Percentiles rank a stretch among this genome's conserved stretches.
Evolutionary conservation across 768 basidiomycete genomes (phyloP).

Genomic region (Xerocomellus amylosporus): DNA sequence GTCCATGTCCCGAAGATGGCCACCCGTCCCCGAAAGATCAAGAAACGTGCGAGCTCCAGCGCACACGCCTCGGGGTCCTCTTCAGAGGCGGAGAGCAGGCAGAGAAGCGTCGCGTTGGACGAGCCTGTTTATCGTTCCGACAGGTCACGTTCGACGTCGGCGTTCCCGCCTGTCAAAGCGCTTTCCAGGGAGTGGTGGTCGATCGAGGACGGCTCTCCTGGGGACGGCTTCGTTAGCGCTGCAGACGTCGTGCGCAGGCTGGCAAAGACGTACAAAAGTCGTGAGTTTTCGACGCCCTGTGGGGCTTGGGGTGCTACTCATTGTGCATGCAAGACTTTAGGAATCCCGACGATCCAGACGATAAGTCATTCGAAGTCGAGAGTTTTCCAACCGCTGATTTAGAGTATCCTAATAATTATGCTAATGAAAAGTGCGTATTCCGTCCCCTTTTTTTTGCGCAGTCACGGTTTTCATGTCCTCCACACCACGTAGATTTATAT

Average conservation of each 20-base stretch:
- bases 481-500: slow-evolving; percentile 53
- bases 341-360: slow-evolving; percentile 60
- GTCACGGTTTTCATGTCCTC: background rate
- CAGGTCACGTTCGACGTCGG: slow-evolving; percentile 65
- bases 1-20: background rate
- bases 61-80: slow-evolving; percentile 34
- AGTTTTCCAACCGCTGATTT: slow-evolving; percentile 66
- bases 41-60: slow-evolving; percentile 22
- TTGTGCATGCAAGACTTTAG: slow-evolving; percentile 53
- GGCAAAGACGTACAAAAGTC: slow-evolving; percentile 65
- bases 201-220: slow-evolving; percentile 51
- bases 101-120: slow-evolving; percentile 39
- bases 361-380: slow-evolving; percentile 62
- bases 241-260: slow-evolving; percentile 61
- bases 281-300: slow-evolving; percentile 41
- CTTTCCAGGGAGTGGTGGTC: slow-evolving; percentile 47
- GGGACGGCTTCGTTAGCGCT: slow-evolving; percentile 54
- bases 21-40: slow-evolving; percentile 22
- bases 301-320: slow-evolving; percentile 10
- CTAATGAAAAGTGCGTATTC: slow-evolving; percentile 58
- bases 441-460: background rate
- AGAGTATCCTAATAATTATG: slow-evolving; percentile 73
- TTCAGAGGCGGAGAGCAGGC: slow-evolving; percentile 46
- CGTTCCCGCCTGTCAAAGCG: slow-evolving; percentile 33
- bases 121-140: slow-evolving; percentile 55